Percentiles rank a stretch among this genome's conserved stretches.
Conservation (phyloP, 495 filamentous ascomycete species). For the Talaromyces trachyspermus region DNA sequence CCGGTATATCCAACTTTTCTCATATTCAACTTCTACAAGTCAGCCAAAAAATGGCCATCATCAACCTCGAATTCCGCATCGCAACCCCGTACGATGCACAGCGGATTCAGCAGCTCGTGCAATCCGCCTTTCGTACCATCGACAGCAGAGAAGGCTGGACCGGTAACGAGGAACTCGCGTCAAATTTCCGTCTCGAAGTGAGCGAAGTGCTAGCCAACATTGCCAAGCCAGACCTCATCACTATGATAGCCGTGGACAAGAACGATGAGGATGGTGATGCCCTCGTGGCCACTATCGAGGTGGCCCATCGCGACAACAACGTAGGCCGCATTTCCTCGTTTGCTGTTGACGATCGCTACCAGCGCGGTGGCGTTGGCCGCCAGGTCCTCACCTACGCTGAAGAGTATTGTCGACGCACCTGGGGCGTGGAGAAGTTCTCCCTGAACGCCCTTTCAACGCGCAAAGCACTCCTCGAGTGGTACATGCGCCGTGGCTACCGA, state of each 20-base stretch:
- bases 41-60: constrained; percentile 9
- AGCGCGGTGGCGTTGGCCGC: constrained; percentile 32
- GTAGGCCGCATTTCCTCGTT: constrained; percentile 33
- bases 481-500: constrained; percentile 33
- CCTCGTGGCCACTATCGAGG: constrained; percentile 29
- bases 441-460: constrained; percentile 35
- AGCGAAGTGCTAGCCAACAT: constrained; percentile 30
- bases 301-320: constrained; percentile 14
- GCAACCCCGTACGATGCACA: constrained; percentile 23
- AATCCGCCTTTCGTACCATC: constrained; percentile 35
- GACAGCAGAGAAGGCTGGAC: constrained; percentile 33
- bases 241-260: constrained; percentile 22
- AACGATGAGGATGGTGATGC: constrained; percentile 8
- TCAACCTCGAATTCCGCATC: constrained; percentile 21
- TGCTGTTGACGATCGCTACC: constrained; percentile 28
- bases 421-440: constrained; percentile 21
- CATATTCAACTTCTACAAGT: too few species aligned
- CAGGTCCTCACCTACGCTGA: constrained; percentile 34
- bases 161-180: constrained; percentile 25
- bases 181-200: constrained; percentile 21
- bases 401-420: constrained; percentile 21
- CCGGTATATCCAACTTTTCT: too few species aligned
- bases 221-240: constrained; percentile 23
- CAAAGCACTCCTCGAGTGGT: constrained; percentile 34
- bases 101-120: constrained; percentile 24